Evolutionary conservation across 805 yeast genomes (phyloP).

Genomic region (Sugiyamaella valdiviana): DNA sequence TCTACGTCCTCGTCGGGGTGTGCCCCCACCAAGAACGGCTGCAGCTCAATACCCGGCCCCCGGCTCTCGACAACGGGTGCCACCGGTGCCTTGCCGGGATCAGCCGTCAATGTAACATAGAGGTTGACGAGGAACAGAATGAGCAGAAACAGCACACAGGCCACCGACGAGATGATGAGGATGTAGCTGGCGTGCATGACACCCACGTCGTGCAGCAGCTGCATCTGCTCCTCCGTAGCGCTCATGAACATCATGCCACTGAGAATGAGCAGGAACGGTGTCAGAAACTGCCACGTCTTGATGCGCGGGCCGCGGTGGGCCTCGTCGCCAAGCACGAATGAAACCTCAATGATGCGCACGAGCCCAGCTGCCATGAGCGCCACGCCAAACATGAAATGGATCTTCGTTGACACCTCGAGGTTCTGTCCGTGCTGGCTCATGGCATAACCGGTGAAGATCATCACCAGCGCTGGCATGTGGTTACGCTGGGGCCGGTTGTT

Average conservation of each 20-base stretch:
- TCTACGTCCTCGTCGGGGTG: constrained; percentile 18
- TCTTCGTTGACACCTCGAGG: constrained; percentile 70
- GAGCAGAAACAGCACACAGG: constrained; percentile 66
- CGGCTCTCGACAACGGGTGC: too few species aligned
- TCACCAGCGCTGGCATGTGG: constrained; percentile 72
- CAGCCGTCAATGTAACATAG: constrained; percentile 40
- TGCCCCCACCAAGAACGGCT: constrained; percentile 21
- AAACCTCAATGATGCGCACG: constrained; percentile 69
- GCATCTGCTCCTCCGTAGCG: constrained; percentile 85
- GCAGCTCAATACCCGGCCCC: constrained; percentile 26
- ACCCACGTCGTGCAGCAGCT: constrained; percentile 60
- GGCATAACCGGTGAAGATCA: constrained; percentile 87
- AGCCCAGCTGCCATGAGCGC: constrained; percentile 75
- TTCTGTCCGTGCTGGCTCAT: constrained; percentile 87
- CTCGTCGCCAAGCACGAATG: constrained; percentile 62
- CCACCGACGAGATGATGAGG: constrained; percentile 62
- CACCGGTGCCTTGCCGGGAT: constrained; percentile 6
- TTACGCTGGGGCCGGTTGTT: constrained; percentile 47
- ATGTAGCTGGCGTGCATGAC: constrained; percentile 84
- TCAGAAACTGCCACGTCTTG: constrained; percentile 73
- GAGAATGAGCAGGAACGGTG: constrained; percentile 72
- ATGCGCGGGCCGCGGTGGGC: constrained; percentile 32
- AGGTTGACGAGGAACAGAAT: constrained; percentile 51
- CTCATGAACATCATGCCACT: constrained; percentile 84
- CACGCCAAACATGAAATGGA: constrained; percentile 81